Conservation (phyloP, 1,284 basidiomycete genomes). For the Leccinum fuscescens region DNA sequence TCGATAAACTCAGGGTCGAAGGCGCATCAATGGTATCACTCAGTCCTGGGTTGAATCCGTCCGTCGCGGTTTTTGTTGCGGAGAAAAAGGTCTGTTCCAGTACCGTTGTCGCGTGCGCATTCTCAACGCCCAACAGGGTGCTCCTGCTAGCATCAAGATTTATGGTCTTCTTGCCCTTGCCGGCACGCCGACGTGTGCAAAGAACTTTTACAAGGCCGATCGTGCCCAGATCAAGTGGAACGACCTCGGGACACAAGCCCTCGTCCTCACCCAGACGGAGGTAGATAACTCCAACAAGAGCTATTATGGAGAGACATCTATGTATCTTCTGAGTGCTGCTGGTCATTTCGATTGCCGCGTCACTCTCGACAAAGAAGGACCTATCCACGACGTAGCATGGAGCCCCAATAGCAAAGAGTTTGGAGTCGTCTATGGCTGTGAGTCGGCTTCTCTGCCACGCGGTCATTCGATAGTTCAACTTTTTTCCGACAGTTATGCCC, state of each 20-base stretch:
- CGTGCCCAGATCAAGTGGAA: conserved; percentile 97
- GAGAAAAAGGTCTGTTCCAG: conserved; percentile 77
- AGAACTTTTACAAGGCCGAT: conserved; percentile 97
- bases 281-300: conserved; percentile 97
- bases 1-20: conserved; percentile 82
- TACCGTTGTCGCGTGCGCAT: not conserved
- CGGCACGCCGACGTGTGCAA: conserved; percentile 66
- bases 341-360: conserved; percentile 95
- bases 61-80: conserved; percentile 85
- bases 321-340: conserved; percentile 93
- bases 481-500: conserved; percentile 74
- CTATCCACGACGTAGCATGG: conserved; percentile 96
- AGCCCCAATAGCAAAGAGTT: conserved; percentile 98
- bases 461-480: not conserved
- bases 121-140: conserved; percentile 51
- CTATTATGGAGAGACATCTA: conserved; percentile 96
- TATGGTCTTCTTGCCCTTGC: conserved; percentile 71
- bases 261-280: conserved; percentile 92
- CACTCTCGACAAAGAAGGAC: conserved; percentile 93
- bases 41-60: conserved; percentile 82
- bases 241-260: conserved; percentile 80
- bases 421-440: conserved; percentile 93
- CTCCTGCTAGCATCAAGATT: conserved; percentile 88
- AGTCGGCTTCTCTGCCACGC: conserved; percentile 34
- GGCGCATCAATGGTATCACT: conserved; percentile 74